Evolutionary conservation across 495 filamentous ascomycete genomes (phyloP).

Genomic region (Penicillium mononematosum): DNA sequence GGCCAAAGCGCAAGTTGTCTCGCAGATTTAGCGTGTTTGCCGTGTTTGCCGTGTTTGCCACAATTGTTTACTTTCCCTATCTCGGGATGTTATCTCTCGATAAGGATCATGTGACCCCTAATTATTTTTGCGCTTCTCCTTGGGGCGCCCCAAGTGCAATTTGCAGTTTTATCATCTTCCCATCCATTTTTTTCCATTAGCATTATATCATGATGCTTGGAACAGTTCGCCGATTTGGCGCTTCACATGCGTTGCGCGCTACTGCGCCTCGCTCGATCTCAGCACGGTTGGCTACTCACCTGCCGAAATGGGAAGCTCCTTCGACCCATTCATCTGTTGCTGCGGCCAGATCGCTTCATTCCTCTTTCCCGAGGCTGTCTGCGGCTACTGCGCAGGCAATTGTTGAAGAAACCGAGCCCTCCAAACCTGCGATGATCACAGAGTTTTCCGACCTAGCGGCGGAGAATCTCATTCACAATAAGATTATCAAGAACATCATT

Average conservation of each 20-base stretch:
- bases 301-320: constrained; percentile 33
- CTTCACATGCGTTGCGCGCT: constrained; percentile 38
- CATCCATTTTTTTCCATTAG: not conserved
- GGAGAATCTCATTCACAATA: constrained; percentile 59
- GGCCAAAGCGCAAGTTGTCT: not conserved
- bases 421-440: constrained; percentile 45
- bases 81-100: constrained; percentile 20
- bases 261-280: constrained; percentile 33
- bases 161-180: constrained; percentile 9
- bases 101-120: constrained; percentile 26
- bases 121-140: constrained; percentile 16
- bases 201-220: constrained; percentile 37
- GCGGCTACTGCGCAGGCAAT: constrained; percentile 26
- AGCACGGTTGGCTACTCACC: constrained; percentile 30
- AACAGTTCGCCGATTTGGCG: constrained; percentile 44
- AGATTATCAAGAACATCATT: constrained; percentile 67
- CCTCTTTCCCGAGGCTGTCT: constrained; percentile 30
- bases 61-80: not conserved
- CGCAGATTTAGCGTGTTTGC: not conserved
- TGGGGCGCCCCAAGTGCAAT: constrained; percentile 8
- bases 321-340: constrained; percentile 19
- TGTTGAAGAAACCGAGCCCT: constrained; percentile 18
- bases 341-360: constrained; percentile 32
- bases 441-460: constrained; percentile 67
- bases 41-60: constrained; percentile 8